These are phyloP conservation scores for Pythium brassicae DNA, from an alignment of 352 stramenopile genomes.

Conservation along the genomic window DNA sequence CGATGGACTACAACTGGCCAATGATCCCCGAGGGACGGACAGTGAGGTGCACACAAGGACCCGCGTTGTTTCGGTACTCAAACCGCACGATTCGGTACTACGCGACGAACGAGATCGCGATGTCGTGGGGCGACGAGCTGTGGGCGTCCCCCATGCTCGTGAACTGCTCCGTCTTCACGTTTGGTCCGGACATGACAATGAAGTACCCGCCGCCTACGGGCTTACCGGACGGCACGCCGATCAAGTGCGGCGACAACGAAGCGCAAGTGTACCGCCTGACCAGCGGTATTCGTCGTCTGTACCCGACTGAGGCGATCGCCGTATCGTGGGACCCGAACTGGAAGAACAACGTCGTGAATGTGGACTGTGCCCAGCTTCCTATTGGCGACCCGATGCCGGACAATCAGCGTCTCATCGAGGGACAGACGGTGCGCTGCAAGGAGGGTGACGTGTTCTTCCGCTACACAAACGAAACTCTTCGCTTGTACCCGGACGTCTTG, in stretches of 20 bases:
- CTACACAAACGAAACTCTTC: conserved; percentile 12
- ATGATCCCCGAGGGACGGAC: conserved; percentile 12
- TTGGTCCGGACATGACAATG: conserved; percentile 1
- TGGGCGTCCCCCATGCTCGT: conserved; percentile 10
- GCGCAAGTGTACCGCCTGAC: conserved; percentile 15
- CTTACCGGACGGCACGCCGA: conserved; percentile 3
- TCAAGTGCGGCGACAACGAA: conserved; percentile 17
- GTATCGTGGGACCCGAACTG: conserved; percentile 23
- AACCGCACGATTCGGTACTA: conserved; percentile 11
- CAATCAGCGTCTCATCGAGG: not conserved
- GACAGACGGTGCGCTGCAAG: conserved; percentile 4
- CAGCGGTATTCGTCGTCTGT: conserved; percentile 13
- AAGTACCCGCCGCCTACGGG: conserved; percentile 1
- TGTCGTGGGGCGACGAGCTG: conserved; percentile 17
- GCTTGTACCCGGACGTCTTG: conserved; percentile 2
- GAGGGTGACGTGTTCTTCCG: not conserved
- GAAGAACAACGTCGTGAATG: conserved; percentile 5
- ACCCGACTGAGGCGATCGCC: conserved; percentile 13
- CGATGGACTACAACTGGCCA: conserved; percentile 18
- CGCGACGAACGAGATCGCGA: conserved; percentile 9
- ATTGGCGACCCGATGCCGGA: not conserved
- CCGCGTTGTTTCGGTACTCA: conserved; percentile 7
- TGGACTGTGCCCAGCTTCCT: conserved; percentile 6
- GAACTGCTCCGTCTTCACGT: not conserved
- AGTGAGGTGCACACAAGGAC: conserved; percentile 5